Base-by-base conservation (phyloP, 306 rosid genomes). In the Acacia crassicarpa region DNA sequence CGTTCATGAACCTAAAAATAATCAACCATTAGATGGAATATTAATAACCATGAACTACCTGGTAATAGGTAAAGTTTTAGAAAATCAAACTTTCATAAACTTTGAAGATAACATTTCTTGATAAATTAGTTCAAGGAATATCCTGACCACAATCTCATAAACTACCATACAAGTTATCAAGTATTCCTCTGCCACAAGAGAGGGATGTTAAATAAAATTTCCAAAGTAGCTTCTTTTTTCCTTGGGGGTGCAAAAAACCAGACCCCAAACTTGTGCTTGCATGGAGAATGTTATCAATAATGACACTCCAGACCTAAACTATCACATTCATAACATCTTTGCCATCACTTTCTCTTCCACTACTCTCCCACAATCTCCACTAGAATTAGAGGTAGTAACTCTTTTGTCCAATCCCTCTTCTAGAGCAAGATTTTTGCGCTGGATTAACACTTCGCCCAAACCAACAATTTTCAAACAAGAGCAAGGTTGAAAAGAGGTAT, bases 1-100 rank as follows among this genome's bases (percentile, higher is more conserved):
- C 85, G 78, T 78, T 91, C 93, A 75, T 90, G 96, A 83, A 91
- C 93, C 96, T 91, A 87, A 72, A 88, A 77, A 73, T 5, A 23
- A 80, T 70, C 22, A 69, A 74, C 72, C 74, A 66, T 72, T 76
- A 72, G 53, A 62, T 25, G 35, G 1, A 25, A 33, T 33, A 54
- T 53, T 66, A 75, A 67, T 27, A 35, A 43, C 72, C n/a, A 72
- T n/a, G 66, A 9, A 74, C 68, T 70, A 10, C 38, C 9, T 35
- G 49, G 63, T 43, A 67, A 53, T 40, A 54, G 20, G 17, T 59
- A 78, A 20, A 45, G 44, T 72, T 61, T 61, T 2, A 25, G 67
- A 61, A 51, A 51, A 51, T 51, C 73, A 46, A 69, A 78, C 59
- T 56, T 41, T 19, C 53, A 74, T 35, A 79, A 40, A 3, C 72